Base-by-base conservation (phyloP, 2,329 filamentous ascomycete species). In the Myrmaecium sp. region DNA sequence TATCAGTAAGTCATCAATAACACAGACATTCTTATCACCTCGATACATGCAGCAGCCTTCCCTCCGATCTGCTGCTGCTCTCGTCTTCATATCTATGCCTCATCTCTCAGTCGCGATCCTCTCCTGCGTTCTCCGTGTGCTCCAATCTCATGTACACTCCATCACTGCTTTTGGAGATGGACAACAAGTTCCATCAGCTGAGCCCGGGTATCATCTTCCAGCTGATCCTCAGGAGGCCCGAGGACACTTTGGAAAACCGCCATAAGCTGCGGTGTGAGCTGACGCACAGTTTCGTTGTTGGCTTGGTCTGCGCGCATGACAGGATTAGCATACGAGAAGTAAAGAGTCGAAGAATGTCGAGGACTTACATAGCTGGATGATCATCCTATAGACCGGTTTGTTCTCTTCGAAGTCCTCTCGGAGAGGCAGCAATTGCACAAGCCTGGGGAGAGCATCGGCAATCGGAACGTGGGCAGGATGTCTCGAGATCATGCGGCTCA, bases 331-430 rank as follows among this genome's bases (percentile, higher is more conserved):
- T 17, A 25, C 34, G 31, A 37, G 30, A 15, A 14, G 22, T 7
- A 29, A 23, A 9, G 15, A 32, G 14, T 21, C 14, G 8, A n/a
- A 7, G 26, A 17, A 17, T 16, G 9, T 13, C 7, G n/a, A 18
- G 14, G 17, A 67, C 72, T 61, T 62, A 77, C 71, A 94, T 36
- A 95, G 67, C 53, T 78, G 74, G 52, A 80, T 75, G 43, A 98
- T 75, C 69, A 84, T 91, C 51, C 77, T 69, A 58, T 77, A 98
- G 33, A 95, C 74, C 6, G 89, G 83, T 43, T 81, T 80, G 57
- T 98, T 95, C 68, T 95, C 89, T 55, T 94, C 83, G 42, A 70
- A 95, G 52, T 95, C 89, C 48, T 93, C 84, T 52, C 79, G 80
- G 35, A 95, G 64, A 6, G 89, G 89, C 19, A 95, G 67, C 15